phyloP scores from a whole-genome alignment of 2,329 filamentous ascomycete species.

The Mariannaea sp. region DNA sequence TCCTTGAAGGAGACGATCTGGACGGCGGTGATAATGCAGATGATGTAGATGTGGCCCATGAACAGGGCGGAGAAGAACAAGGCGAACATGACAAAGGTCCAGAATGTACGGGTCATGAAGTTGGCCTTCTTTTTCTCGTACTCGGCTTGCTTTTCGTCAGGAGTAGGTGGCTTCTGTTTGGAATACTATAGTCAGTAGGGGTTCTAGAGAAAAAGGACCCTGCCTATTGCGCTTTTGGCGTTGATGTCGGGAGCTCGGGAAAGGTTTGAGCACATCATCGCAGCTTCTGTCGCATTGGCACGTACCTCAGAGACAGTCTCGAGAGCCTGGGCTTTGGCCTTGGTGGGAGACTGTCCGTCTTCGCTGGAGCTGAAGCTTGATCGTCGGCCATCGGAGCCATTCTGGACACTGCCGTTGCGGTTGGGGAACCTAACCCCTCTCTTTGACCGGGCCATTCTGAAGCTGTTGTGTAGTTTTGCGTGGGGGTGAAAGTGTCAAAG shows the following conservation, averaged over 20 bases:
- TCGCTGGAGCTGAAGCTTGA: slow-evolving; percentile 74
- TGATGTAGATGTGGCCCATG: slow-evolving; percentile 96
- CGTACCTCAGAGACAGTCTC: slow-evolving; percentile 45
- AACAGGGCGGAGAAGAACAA: slow-evolving; percentile 92
- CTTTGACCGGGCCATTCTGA: slow-evolving; percentile 46
- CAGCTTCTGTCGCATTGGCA: not conserved
- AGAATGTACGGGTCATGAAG: slow-evolving; percentile 95
- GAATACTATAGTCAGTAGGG: slow-evolving; percentile 25
- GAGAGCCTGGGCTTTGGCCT: slow-evolving; percentile 38
- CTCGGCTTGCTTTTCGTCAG: slow-evolving; percentile 59
- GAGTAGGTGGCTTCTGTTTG: slow-evolving; percentile 49
- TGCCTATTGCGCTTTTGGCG: not conserved
- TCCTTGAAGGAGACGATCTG: slow-evolving; percentile 99
- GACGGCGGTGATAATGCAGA: slow-evolving; percentile 87
- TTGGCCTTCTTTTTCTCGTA: slow-evolving; percentile 99
- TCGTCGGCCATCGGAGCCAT: slow-evolving; percentile 59
- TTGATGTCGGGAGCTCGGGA: not conserved
- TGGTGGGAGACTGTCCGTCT: slow-evolving; percentile 44
- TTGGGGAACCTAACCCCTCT: slow-evolving; percentile 62
- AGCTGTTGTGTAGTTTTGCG: slow-evolving; percentile 5
- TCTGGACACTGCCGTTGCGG: slow-evolving; percentile 44
- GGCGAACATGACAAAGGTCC: slow-evolving; percentile 97
- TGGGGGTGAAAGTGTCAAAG: slow-evolving; percentile 8
- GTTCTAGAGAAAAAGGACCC: not conserved
- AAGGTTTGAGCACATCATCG: not conserved